Percentiles rank a stretch among this genome's conserved stretches.
Conservation (phyloP, 2,329 filamentous ascomycete species). For the Botryotinia convoluta region DNA sequence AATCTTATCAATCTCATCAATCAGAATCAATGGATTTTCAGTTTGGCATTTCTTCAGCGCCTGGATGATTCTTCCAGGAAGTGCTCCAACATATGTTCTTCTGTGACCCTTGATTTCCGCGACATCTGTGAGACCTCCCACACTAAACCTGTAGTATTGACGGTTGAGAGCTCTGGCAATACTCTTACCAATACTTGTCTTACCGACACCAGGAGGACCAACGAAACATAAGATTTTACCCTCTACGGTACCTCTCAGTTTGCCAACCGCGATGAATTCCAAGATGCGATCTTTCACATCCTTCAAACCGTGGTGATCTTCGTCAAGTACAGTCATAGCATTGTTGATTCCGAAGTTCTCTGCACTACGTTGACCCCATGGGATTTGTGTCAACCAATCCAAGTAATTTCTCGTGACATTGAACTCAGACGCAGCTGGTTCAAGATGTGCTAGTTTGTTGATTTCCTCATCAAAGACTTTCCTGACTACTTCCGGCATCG, state of each 20-base stretch:
- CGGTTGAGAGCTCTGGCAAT: conserved; percentile 92
- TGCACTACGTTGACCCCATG: conserved; percentile 91
- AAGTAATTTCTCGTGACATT: conserved; percentile 98
- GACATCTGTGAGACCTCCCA: conserved; percentile 93
- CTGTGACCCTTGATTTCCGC: conserved; percentile 98
- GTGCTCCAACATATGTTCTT: conserved; percentile 90
- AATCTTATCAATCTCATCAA: conserved; percentile 98
- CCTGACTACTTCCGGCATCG: conserved; percentile 94
- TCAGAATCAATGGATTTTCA: conserved; percentile 93
- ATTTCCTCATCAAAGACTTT: conserved; percentile 99
- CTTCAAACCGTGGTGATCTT: conserved; percentile 94
- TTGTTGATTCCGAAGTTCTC: conserved; percentile 97
- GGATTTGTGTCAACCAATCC: conserved; percentile 97
- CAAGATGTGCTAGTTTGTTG: conserved; percentile 92
- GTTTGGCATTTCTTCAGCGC: conserved; percentile 99
- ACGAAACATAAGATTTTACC: conserved; percentile 98
- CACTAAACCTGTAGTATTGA: conserved; percentile 97
- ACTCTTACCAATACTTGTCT: conserved; percentile 98
- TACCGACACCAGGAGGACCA: conserved; percentile 93
- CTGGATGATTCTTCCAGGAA: conserved; percentile 96
- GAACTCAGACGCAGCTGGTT: conserved; percentile 95
- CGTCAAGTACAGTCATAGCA: conserved; percentile 84
- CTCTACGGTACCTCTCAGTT: conserved; percentile 93
- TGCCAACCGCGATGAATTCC: conserved; percentile 97
- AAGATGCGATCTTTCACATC: conserved; percentile 98